Base-by-base conservation (phyloP, 106 monocot species). In the Alisma plantagoaquatica region DNA sequence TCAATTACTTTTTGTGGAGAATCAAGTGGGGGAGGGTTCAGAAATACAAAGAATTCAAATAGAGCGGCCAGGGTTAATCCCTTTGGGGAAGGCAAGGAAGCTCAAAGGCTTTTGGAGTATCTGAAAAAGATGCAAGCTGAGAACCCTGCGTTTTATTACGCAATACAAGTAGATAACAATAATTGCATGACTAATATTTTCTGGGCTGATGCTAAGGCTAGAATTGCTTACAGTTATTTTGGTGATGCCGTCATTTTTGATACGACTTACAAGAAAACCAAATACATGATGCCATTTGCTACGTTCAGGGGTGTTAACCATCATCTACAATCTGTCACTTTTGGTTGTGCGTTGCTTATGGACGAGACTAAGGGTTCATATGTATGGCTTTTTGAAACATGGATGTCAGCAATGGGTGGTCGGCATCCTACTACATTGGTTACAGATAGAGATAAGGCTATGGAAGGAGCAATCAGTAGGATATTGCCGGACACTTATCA, bases 261-360 rank as follows among this genome's bases (percentile, higher is more conserved):
- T 61, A 88, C 88, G 0, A 84, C 75, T n/a, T 88, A 94, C 46
- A 94, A 78, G 68, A 94, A 87, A 46, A 84, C 83, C 4, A 87
- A 94, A 50, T 87, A 93, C 60, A 93, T 93, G 93, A 80, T 94
- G 93, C 93, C 93, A 0, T 88, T 94, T 32, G 93, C 81, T 0
- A 70, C 73, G 2, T 94, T 94, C 49, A 72, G 80, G 54, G 93
- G 93, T 5, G 68, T 94, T 46, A 94, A 87, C 50, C 77, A 94
- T 67, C 93, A 94, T 59, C 49, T 83, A 32, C 87, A 94, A 60
- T 62, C 73, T 16, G 77, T 94, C 17, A 72, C 63, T 17, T 94
- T 94, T 58, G 93, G 93, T 1, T 87, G 80, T 56, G 79, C 79
- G 2, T 70, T 94, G 49, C 74, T 94, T 14, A 83, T 94, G 83